Conservation (phyloP, 2,329 filamentous ascomycete species). For the Aspergillus sp. region DNA sequence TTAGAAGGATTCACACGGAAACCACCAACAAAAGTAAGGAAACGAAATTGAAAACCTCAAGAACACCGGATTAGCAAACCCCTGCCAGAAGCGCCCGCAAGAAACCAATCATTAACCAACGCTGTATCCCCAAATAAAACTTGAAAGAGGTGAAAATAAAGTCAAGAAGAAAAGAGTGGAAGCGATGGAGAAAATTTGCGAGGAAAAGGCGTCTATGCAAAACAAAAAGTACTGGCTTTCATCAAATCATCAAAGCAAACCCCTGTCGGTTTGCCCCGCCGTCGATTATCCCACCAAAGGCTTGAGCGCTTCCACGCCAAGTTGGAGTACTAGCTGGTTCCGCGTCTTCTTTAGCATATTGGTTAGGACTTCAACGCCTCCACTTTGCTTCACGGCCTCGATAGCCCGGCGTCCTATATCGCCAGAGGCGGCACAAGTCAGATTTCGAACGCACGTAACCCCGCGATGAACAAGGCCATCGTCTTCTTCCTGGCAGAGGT, state of each 20-base stretch:
- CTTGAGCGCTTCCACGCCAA: conserved; percentile 73
- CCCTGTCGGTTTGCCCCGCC: neutral
- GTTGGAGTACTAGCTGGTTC: conserved; percentile 67
- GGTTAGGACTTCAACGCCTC: conserved; percentile 68
- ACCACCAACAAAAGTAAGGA: neutral
- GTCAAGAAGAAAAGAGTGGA: neutral
- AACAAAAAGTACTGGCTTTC: conserved; percentile 14
- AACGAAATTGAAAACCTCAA: neutral
- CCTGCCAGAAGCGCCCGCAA: neutral
- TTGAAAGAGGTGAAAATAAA: conserved; percentile 4
- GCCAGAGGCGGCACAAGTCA: conserved; percentile 64
- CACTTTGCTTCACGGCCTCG: conserved; percentile 60
- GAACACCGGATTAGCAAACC: conserved; percentile 7
- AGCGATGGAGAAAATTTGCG: neutral
- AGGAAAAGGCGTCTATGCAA: conserved; percentile 10
- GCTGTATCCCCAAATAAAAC: conserved; percentile 2
- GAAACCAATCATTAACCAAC: neutral
- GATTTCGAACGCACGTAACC: conserved; percentile 71
- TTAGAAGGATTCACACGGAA: neutral
- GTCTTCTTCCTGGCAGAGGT: conserved; percentile 70
- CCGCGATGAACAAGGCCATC: conserved; percentile 61
- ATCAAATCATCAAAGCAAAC: conserved; percentile 8
- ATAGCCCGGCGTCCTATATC: conserved; percentile 63
- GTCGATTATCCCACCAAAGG: conserved; percentile 51
- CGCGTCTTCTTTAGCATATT: conserved; percentile 68